Conservation (phyloP, 306 rosid species). For the Prosopis cineraria region DNA sequence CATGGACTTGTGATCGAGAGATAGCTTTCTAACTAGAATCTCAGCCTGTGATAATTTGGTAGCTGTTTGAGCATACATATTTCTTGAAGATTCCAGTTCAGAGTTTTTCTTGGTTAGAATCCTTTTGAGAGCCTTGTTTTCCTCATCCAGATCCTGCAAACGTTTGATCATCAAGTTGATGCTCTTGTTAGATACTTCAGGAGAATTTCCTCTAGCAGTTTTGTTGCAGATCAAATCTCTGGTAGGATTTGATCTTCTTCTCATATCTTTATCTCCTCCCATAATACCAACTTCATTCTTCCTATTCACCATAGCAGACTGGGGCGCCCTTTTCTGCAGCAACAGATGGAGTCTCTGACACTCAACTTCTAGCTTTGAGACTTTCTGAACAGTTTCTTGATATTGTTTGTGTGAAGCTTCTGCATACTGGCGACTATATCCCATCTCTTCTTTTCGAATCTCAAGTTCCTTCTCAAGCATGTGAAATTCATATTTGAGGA, state of each 20-base stretch:
- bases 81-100: conserved; percentile 59
- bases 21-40: conserved; percentile 46
- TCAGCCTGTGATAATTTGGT: conserved; percentile 66
- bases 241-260: conserved; percentile 51
- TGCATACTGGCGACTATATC: conserved; percentile 59
- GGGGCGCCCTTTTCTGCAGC: conserved; percentile 50
- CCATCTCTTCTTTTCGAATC: conserved; percentile 69
- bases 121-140: conserved; percentile 70
- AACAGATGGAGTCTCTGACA: conserved; percentile 63
- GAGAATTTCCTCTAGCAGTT: conserved; percentile 39
- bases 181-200: conserved; percentile 45
- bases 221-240: conserved; percentile 46
- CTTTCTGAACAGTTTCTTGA: conserved; percentile 58
- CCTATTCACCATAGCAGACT: conserved; percentile 28
- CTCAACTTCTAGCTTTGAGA: conserved; percentile 70
- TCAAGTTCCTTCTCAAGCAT: conserved; percentile 80
- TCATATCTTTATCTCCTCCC: conserved; percentile 49
- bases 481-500: conserved; percentile 75
- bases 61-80: conserved; percentile 55
- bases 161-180: conserved; percentile 50
- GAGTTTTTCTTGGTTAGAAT: conserved; percentile 50
- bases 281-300: conserved; percentile 24
- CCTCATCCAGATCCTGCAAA: conserved; percentile 66
- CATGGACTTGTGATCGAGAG: conserved; percentile 50
- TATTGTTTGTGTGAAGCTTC: conserved; percentile 60